Evolutionary conservation across 108 stramenopile species (phyloP), one percentile per base, ranked within the genome.

Genomic region (Cyclotella choctawhatcheeana): DNA sequence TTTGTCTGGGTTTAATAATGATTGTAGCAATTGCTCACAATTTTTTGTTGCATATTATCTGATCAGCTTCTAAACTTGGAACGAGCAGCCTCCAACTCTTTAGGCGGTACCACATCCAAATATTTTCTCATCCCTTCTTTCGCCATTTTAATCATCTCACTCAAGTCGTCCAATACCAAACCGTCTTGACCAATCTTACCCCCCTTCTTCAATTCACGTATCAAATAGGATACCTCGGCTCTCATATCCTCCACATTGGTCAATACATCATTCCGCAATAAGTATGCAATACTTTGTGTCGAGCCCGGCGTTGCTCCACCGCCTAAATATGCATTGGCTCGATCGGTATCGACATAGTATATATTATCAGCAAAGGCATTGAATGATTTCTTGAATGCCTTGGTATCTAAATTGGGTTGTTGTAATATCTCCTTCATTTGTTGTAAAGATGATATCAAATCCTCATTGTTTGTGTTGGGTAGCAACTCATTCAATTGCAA

Each of bases 351-450:
- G 10, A 68, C 55, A 67, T 92, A 95, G 60, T 92, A 95, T 44
- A 95, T 95, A 64, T 95, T 95, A 66, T 95, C 93, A 2, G 86
- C 88, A 71, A 84, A 95, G 3, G 83, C 76, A 73, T 95, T 95
- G 76, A 95, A 95, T 5, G 84, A 81, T 56, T 88, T 91, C 64
- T 93, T 93, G 69, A 93, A 90, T 16, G 43, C 58, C 40, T 80
- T 73, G 71, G 87, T 88, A 31, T 88, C 85, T 60, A 86, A 93
- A 33, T 80, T 71, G 34, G 72, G 61, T 47, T 85, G 44, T 17
- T 77, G 66, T 21, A 93, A 50, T 30, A 93, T 86, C 0, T 64
- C 17, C 33, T 79, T 48, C 1, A 80, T 85, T 37, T 81, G 25
- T 3, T 53, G 10, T 68, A 82, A n/a, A n/a, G n/a, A 82, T 18